Conservation (phyloP, 2,329 filamentous ascomycete species). For the Aspergillus carbonarius region DNA sequence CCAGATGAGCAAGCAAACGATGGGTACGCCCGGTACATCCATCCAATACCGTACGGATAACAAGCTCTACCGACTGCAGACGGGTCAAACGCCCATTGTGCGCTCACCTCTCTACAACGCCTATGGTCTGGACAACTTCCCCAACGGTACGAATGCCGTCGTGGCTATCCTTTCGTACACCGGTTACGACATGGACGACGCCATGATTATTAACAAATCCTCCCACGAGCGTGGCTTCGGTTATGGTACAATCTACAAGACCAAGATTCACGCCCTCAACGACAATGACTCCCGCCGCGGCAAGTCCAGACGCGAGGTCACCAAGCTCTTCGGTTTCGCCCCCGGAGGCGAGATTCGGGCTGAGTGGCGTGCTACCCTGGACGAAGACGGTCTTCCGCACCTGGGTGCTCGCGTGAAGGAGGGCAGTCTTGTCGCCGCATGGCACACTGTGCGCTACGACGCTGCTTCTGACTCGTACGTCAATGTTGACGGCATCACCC, state of each 20-base stretch:
- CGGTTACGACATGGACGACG: conserved; percentile 99
- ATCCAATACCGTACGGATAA: conserved; percentile 89
- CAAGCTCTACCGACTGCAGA: conserved; percentile 92
- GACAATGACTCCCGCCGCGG: conserved; percentile 69
- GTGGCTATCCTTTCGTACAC: conserved; percentile 99
- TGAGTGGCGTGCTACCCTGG: conserved; percentile 69
- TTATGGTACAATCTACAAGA: conserved; percentile 96
- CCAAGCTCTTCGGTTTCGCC: conserved; percentile 87
- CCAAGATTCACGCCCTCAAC: conserved; percentile 83
- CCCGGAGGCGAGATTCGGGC: conserved; percentile 71
- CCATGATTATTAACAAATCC: conserved; percentile 99
- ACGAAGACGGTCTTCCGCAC: conserved; percentile 82
- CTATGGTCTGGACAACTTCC: conserved; percentile 97
- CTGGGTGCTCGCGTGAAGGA: conserved; percentile 75
- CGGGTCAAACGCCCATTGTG: conserved; percentile 92
- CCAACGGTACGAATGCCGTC: conserved; percentile 91
- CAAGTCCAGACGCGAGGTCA: conserved; percentile 66
- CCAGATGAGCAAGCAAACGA: conserved; percentile 99
- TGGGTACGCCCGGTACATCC: conserved; percentile 91
- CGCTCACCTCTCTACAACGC: conserved; percentile 90
- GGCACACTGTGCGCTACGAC: conserved; percentile 82
- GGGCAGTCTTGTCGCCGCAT: conserved; percentile 83
- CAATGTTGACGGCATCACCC: conserved; percentile 81
- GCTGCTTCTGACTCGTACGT: conserved; percentile 68
- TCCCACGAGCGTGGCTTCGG: conserved; percentile 94